Base-by-base conservation (phyloP, 257 asterid species). In the Solanum raphanifolium region DNA sequence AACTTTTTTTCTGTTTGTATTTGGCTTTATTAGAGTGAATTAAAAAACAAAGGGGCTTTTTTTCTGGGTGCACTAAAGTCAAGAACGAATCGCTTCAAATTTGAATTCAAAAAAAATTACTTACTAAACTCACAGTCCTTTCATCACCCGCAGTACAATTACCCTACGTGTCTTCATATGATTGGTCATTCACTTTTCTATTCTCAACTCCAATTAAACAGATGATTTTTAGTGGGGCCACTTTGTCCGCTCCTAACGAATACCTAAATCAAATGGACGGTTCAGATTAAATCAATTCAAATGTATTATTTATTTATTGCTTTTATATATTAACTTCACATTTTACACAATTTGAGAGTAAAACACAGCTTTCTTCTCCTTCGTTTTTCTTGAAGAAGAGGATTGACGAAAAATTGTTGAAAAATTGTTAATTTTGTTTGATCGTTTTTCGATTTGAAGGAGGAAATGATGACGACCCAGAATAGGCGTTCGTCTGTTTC, bases 171-270 rank as follows among this genome's bases (percentile, higher is more conserved):
- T 9, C 31, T 29, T 58, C 18, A 65, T 4, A 4, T 55, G 62
- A 85, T 65, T 65, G 85, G 91, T 55, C 94, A 3, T 52, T 92
- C 71, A 87, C 86, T 2, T 13, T 88, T 84, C 2, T 1, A 1
- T 2, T 3, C 84, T 84, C 35, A 88, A 1, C 32, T 3, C 31
- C 83, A 76, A 86, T 90, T 88, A 86, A 91, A 91, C 39, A 89
- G 75, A 3, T 83, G 76, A 94, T 82, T 32, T 52, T 29, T 9
- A 48, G 86, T 82, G 95, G 93, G 39, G 89, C 96, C 95, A 52
- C 46, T 15, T 74, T 86, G 93, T 88, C 94, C 95, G 94, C 94
- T 91, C 95, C 96, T 52, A 93, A 94, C 95, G 96, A 87, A 92
- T 91, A 92, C 93, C 90, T 84, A 41, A 85, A 58, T 23, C 1